Base-by-base conservation (phyloP, 192 early-diverging fungal species). In the Funneliformis geosporum region DNA sequence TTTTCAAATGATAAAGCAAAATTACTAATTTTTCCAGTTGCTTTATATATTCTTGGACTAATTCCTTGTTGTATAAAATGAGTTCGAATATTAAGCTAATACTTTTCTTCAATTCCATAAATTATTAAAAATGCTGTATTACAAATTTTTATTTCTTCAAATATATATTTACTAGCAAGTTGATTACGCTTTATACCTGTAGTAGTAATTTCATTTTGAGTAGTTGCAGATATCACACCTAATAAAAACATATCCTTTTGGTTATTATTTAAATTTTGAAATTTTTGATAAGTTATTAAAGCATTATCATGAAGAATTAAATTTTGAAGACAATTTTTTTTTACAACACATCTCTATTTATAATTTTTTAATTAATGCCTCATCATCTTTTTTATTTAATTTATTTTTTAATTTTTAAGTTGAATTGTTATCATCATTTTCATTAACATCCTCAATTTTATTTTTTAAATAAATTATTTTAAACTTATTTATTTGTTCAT, bases 21-120 rank as follows among this genome's bases (percentile, higher is more conserved):
- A 62, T 62, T 62, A 27, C 61, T 62, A 62, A 27, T 23, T 62
- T 25, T 62, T 28, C 21, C 2, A 28, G 2, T 27, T 62, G 27
- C 27, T 62, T 62, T 62, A 27, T 62, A 6, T 23, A 62, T 23
- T 62, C 23, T 62, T 62, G 61, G 61, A 62, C 61, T 62, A 62
- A 62, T 62, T 11, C 0, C 23, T 62, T 62, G 18, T 27, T 62
- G 0, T 11, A 1, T 10, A 62, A 23, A 62, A 28, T 62, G 61
- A 28, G 6, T 10, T 62, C 23, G 0, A 62, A 62, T 62, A 62
- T 62, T 62, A 23, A 0, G 27, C 23, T 6, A 62, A 62, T 62
- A 62, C 27, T 62, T 62, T 23, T 62, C 61, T 62, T 4, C 23
- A 62, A 62, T 62, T 25, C 3, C 0, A 25, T 62, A 62, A 23